Conservation (phyloP, 1,139 yeast species). For the Hemisphaericaspora lyxosophila region DNA sequence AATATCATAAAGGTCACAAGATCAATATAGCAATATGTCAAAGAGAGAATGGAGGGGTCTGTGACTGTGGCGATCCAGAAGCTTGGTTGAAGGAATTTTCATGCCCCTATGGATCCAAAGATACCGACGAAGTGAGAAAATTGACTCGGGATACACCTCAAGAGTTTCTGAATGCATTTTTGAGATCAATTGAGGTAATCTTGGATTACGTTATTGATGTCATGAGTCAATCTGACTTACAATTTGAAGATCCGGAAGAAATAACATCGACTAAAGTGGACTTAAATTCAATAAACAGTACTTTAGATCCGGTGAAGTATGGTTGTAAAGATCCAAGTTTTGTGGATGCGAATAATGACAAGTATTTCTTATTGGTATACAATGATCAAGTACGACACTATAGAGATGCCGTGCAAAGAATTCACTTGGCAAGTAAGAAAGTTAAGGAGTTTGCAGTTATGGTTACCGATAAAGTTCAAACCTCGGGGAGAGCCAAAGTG, state of each 20-base stretch:
- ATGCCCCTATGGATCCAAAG: conserved; percentile 34
- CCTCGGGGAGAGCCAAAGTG: conserved; percentile 69
- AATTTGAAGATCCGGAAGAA: conserved; percentile 29
- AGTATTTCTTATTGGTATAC: conserved; percentile 62
- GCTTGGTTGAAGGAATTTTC: conserved; percentile 47
- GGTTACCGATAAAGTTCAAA: conserved; percentile 67
- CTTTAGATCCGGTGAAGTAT: conserved; percentile 33
- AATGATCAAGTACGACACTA: conserved; percentile 80
- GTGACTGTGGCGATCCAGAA: conserved; percentile 67
- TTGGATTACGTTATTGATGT: conserved; percentile 81
- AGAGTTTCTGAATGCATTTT: conserved; percentile 33
- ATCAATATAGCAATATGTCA: conserved; percentile 72
- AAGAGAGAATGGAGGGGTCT: conserved; percentile 85
- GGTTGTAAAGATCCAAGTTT: conserved; percentile 24
- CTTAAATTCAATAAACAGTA: conserved; percentile 26
- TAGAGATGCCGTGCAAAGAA: conserved; percentile 68
- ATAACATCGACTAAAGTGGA: conserved; percentile 22
- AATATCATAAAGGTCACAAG: conserved; percentile 72
- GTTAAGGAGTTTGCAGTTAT: conserved; percentile 68
- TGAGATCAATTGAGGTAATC: conserved; percentile 50
- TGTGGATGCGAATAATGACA: conserved; percentile 46
- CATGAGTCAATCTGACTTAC: conserved; percentile 46
- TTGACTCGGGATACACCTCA: conserved; percentile 29
- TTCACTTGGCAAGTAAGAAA: conserved; percentile 64
- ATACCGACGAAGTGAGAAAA: conserved; percentile 12